Percentiles rank a stretch among this genome's conserved stretches.
Conservation (phyloP, 73 alveolate species). For the Blepharisma stoltei region DNA sequence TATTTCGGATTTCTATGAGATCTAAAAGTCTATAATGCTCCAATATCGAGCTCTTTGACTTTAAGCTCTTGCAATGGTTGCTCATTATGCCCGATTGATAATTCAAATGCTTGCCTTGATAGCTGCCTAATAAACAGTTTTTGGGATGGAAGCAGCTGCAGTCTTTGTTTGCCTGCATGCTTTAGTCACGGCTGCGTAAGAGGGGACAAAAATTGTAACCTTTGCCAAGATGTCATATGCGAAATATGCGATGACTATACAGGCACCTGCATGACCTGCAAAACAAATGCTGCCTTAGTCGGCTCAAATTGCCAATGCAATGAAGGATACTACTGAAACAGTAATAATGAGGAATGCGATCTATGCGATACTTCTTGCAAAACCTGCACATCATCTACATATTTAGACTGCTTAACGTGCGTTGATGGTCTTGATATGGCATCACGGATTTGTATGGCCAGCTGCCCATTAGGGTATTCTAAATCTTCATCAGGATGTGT, state of each 20-base stretch:
- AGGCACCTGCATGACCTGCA: not conserved
- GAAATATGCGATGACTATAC: constrained; percentile 6
- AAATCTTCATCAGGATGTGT: not conserved
- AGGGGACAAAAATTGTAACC: constrained; percentile 11
- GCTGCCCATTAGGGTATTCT: constrained; percentile 6
- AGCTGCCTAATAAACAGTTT: not conserved
- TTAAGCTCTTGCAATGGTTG: not conserved
- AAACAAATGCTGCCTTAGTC: not conserved
- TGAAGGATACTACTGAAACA: constrained; percentile 6
- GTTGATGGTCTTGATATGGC: not conserved
- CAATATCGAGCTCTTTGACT: too few relatives aligned
- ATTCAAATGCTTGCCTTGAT: not conserved
- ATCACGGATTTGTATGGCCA: not conserved
- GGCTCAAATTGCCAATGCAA: not conserved
- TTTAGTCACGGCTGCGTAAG: not conserved
- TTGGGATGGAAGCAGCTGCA: constrained; percentile 12
- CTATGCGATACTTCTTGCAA: not conserved
- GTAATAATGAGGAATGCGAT: not conserved
- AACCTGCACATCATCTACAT: not conserved
- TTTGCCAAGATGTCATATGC: constrained; percentile 6
- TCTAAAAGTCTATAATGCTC: not conserved
- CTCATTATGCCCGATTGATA: not conserved
- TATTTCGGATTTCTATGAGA: not conserved
- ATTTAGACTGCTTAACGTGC: not conserved
- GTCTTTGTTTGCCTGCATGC: not conserved